Conservation (phyloP, 768 basidiomycete species). For the Lepiota brunneoincarnata region DNA sequence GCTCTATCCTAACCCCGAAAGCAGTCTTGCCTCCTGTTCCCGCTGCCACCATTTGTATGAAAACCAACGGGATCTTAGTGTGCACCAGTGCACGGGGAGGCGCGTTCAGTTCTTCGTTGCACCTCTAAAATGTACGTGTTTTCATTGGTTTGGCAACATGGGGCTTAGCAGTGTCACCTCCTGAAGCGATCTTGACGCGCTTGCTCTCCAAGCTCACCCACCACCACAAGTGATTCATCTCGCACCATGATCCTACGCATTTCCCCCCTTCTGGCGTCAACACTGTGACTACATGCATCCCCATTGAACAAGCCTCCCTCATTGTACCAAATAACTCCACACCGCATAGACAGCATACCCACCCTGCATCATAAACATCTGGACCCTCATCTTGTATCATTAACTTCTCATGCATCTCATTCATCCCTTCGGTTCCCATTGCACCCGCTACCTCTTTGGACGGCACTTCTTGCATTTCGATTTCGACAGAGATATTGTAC, state of each 20-base stretch:
- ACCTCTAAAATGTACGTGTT: conserved; percentile 14
- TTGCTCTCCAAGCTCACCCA: conserved; percentile 2
- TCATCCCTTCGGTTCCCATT: neutral
- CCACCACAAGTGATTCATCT: conserved; percentile 8
- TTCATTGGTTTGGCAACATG: neutral
- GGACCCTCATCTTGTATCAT: too few relatives aligned
- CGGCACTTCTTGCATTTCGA: neutral
- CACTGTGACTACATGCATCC: neutral
- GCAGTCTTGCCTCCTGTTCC: conserved; percentile 20
- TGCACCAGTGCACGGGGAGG: conserved; percentile 20
- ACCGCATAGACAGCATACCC: too few relatives aligned
- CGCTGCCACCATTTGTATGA: conserved; percentile 22
- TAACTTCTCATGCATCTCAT: too few relatives aligned
- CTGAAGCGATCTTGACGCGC: conserved; percentile 3
- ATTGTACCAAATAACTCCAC: too few relatives aligned
- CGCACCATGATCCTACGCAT: neutral
- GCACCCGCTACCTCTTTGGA: neutral
- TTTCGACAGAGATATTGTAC: neutral
- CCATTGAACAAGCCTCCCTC: too few relatives aligned
- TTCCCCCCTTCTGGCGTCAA: neutral
- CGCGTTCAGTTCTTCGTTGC: conserved; percentile 1
- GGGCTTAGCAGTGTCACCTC: neutral
- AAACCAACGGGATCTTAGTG: conserved; percentile 15
- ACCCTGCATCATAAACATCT: too few relatives aligned
- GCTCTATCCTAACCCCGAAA: conserved; percentile 1